Conservation (phyloP, 352 stramenopile species). For the Phytophthora constricta region DNA sequence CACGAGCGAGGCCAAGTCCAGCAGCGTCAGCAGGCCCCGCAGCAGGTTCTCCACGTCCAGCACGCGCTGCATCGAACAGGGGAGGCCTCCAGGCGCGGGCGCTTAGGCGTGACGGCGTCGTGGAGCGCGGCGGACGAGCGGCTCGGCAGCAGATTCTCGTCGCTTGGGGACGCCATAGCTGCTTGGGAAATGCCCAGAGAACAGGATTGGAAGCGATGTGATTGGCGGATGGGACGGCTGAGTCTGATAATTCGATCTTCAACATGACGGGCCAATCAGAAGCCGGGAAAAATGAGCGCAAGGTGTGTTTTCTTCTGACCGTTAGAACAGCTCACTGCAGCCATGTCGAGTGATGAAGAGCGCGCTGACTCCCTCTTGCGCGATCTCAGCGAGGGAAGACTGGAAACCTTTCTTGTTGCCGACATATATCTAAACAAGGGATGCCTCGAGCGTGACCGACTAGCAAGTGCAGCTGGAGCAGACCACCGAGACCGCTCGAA, state of each 20-base stretch:
- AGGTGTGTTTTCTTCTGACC: background rate
- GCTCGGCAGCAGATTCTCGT: conserved; percentile 25
- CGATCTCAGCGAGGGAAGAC: background rate
- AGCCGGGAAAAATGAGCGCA: background rate
- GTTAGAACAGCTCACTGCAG: background rate
- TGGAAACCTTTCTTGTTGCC: background rate
- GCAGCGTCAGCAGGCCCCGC: conserved; percentile 27
- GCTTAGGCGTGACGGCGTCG: conserved; percentile 20
- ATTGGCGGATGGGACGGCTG: conserved; percentile 25
- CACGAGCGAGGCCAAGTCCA: conserved; percentile 35
- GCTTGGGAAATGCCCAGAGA: conserved; percentile 12
- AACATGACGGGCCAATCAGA: background rate
- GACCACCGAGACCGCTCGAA: background rate
- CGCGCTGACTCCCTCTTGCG: background rate
- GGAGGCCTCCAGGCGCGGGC: conserved; percentile 13
- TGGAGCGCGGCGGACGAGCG: background rate
- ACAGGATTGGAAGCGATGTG: conserved; percentile 6
- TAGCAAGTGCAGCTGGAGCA: background rate
- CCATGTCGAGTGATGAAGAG: background rate
- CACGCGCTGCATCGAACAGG: conserved; percentile 18
- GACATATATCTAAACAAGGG: background rate
- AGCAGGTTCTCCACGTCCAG: conserved; percentile 45
- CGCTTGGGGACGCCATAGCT: conserved; percentile 20
- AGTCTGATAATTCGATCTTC: background rate
- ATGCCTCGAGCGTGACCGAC: background rate